Percentiles rank a stretch among this genome's conserved stretches.
Conservation (phyloP, 169 alveolate species). For the Theileria equi region DNA sequence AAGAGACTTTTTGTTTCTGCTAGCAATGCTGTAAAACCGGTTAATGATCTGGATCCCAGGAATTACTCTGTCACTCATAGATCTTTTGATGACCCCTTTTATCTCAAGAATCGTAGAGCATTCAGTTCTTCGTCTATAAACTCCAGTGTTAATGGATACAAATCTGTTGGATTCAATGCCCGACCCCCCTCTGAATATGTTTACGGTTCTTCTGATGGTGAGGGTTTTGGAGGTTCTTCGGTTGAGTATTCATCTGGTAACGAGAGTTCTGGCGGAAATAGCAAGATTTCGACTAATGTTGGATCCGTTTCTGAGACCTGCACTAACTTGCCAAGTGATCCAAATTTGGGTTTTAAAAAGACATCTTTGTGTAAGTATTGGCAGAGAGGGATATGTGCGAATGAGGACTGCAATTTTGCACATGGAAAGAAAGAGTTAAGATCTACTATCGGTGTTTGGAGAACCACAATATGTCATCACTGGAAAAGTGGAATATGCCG, state of each 20-base stretch:
- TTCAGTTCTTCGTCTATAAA: too few species aligned
- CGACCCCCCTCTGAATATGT: background rate
- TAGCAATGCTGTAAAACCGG: too few species aligned
- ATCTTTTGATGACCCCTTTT: too few species aligned
- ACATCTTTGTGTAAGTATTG: slow-evolving; percentile 70
- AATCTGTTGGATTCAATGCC: background rate
- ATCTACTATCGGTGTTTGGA: slow-evolving; percentile 68
- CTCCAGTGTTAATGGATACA: too few species aligned
- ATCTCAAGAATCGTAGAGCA: too few species aligned
- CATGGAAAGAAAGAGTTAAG: slow-evolving; percentile 71
- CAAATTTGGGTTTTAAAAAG: slow-evolving; percentile 33
- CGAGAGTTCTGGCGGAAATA: too few species aligned
- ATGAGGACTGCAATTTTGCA: slow-evolving; percentile 69
- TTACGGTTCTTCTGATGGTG: background rate
- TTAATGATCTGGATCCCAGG: too few species aligned
- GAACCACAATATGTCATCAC: slow-evolving; percentile 72
- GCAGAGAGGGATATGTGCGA: slow-evolving; percentile 67
- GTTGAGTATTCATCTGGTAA: too few species aligned
- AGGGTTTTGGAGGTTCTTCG: background rate
- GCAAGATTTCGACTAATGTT: too few species aligned
- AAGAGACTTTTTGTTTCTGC: slow-evolving; percentile 19
- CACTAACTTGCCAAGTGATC: slow-evolving; percentile 13
- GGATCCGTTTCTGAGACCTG: too few species aligned
- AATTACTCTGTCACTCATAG: too few species aligned
- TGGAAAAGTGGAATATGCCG: slow-evolving; percentile 71